Evolutionary conservation across 345 rosid species (phyloP), one percentile per base, ranked within the genome.

Genomic region (Lumnitzera littorea): DNA sequence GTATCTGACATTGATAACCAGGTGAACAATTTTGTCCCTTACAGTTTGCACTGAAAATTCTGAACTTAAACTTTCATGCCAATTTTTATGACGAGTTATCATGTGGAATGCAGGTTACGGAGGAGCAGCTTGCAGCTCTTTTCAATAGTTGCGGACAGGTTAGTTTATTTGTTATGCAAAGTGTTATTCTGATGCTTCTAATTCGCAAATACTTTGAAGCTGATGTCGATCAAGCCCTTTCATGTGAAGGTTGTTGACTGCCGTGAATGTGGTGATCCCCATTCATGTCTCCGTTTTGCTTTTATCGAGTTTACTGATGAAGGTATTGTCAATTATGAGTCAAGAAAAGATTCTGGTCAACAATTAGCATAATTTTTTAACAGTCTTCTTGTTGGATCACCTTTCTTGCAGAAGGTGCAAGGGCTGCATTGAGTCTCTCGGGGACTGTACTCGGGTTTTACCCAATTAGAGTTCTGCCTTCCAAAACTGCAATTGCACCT

Each of bases 401-500:
- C 12, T 13, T 52, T 15, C 46, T 74, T 67, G 74, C 79, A 95
- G 99, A 85, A 61, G 88, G 92, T 67, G 98, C 98, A 29, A 84
- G 76, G 78, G 74, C 82, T 80, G 98, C 99, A 68, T 71, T 95
- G 79, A 81, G 54, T 71, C 77, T 95, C 86, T 76, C 95, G 0
- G 99, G 98, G 46, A 95, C 94, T 16, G 74, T 95, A 66, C 96
- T 95, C 23, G 98, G 99, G 25, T 88, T 68, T 73, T 91, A 91
- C 73, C 99, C 99, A 46, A 83, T 95, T 49, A 83, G 75, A 69
- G 99, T 95, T 72, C 81, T 88, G 79, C 98, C 99, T 73, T 95
- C 99, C 41, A 95, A 85, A 84, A 95, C 99, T 16, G 99, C 99
- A 11, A 95, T 95, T 61, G 99, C 99, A 24, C 99, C 99, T 29